Conservation (phyloP, 495 filamentous ascomycete species). For the Aspergillus saccharolyticus region DNA sequence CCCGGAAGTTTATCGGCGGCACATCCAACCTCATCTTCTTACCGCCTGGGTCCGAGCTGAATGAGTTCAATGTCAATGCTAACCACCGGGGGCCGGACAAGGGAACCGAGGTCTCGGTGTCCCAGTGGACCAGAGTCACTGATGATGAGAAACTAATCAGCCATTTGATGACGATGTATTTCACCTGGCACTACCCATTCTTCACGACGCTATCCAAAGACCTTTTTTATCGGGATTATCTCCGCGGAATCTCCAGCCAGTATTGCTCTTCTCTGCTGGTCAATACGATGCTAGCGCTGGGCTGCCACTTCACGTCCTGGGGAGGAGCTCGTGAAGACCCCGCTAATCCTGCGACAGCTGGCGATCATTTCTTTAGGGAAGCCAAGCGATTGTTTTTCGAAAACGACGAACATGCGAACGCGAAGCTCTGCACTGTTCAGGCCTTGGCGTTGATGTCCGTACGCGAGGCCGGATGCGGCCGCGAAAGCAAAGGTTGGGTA, state of each 20-base stretch:
- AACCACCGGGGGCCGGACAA: slow-evolving; percentile 16
- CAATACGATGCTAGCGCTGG: slow-evolving; percentile 92
- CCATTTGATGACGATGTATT: slow-evolving; percentile 95
- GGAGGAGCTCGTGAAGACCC: slow-evolving; percentile 62
- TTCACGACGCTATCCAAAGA: slow-evolving; percentile 90
- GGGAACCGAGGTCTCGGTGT: slow-evolving; percentile 45
- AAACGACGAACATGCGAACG: slow-evolving; percentile 89
- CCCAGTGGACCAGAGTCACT: slow-evolving; percentile 85
- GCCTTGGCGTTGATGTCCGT: slow-evolving; percentile 95
- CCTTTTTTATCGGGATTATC: slow-evolving; percentile 84
- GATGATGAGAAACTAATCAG: slow-evolving; percentile 69
- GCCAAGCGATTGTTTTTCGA: slow-evolving; percentile 85
- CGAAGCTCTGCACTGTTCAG: slow-evolving; percentile 89
- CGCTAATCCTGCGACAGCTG: slow-evolving; percentile 76
- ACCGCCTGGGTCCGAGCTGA: slow-evolving; percentile 47
- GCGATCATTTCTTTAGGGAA: slow-evolving; percentile 95
- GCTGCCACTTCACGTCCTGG: slow-evolving; percentile 89
- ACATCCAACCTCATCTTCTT: slow-evolving; percentile 91
- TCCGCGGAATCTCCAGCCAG: slow-evolving; percentile 53
- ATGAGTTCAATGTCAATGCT: slow-evolving; percentile 36
- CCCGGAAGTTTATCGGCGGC: slow-evolving; percentile 87
- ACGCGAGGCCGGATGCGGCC: slow-evolving; percentile 88
- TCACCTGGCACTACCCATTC: slow-evolving; percentile 96
- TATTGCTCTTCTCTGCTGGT: slow-evolving; percentile 90
- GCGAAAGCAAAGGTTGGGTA: slow-evolving; percentile 95